These are phyloP conservation scores for Brettanomyces bruxellensis DNA, from an alignment of 805 yeast species.

Conservation along the genomic window DNA sequence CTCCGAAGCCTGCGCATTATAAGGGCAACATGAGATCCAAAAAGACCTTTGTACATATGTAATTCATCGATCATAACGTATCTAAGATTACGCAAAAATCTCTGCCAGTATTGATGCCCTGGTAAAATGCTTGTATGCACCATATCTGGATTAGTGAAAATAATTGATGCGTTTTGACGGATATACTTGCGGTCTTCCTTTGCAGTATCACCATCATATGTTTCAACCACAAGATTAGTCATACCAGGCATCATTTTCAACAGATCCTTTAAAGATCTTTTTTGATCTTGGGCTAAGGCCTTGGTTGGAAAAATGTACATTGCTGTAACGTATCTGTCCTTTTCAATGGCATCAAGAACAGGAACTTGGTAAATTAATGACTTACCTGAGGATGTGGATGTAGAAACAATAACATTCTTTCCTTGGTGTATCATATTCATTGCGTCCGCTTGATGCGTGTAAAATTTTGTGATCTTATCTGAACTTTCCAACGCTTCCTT, in stretches of 20 bases:
- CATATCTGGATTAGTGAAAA: slow-evolving; percentile 94
- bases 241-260: slow-evolving; percentile 38
- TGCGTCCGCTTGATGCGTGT: slow-evolving; percentile 79
- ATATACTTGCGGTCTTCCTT: slow-evolving; percentile 41
- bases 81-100: slow-evolving; percentile 55
- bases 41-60: slow-evolving; percentile 82
- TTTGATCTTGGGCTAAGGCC: slow-evolving; percentile 96
- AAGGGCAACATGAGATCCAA: slow-evolving; percentile 87
- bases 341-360: slow-evolving; percentile 44
- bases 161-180: slow-evolving; percentile 59
- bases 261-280: slow-evolving; percentile 60
- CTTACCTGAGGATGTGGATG: slow-evolving; percentile 94
- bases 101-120: slow-evolving; percentile 62
- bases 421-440: slow-evolving; percentile 41
- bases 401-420: slow-evolving; percentile 76
- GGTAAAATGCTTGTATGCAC: slow-evolving; percentile 82
- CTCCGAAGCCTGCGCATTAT: slow-evolving; percentile 76
- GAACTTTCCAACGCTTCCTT: slow-evolving; percentile 40
- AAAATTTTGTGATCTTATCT: slow-evolving; percentile 45
- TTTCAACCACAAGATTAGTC: slow-evolving; percentile 47
- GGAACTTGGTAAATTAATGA: slow-evolving; percentile 89
- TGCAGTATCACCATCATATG: slow-evolving; percentile 93
- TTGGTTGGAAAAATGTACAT: slow-evolving; percentile 93
- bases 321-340: slow-evolving; percentile 46
- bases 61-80: slow-evolving; percentile 78